Conservation (phyloP, 805 yeast species). For the Saccharomycodes ludwigii region DNA sequence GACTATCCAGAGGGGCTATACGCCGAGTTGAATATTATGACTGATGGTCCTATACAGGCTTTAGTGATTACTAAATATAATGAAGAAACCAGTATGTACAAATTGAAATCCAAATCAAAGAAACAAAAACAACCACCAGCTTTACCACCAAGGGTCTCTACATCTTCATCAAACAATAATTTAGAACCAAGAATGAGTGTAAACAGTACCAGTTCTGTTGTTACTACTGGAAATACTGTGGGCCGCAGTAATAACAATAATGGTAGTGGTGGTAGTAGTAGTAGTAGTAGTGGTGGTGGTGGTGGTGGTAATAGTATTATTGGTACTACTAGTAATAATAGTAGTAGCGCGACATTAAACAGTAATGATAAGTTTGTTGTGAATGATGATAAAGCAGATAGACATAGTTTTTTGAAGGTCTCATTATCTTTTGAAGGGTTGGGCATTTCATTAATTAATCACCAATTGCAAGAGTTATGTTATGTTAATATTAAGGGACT, state of each 20-base stretch:
- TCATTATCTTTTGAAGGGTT: conserved; percentile 67
- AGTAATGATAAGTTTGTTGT: too few relatives aligned
- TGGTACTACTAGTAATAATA: too few relatives aligned
- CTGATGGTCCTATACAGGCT: conserved; percentile 92
- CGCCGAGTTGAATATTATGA: conserved; percentile 83
- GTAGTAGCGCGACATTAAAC: too few relatives aligned
- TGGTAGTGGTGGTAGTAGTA: conserved; percentile 39
- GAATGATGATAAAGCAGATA: too few relatives aligned
- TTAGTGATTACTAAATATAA: conserved; percentile 76
- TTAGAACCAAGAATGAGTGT: background rate
- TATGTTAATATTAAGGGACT: conserved; percentile 75
- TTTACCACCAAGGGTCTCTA: conserved; percentile 1
- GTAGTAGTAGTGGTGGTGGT: too few relatives aligned
- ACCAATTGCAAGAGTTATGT: conserved; percentile 61
- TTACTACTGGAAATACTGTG: conserved; percentile 5
- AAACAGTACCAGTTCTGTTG: background rate
- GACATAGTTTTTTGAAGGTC: conserved; percentile 22
- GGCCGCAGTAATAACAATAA: conserved; percentile 30
- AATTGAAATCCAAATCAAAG: conserved; percentile 21
- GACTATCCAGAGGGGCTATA: conserved; percentile 30
- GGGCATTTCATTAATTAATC: conserved; percentile 75
- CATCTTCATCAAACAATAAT: too few relatives aligned
- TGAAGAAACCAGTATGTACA: conserved; percentile 64
- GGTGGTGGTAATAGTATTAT: too few relatives aligned
- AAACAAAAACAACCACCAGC: conserved; percentile 8